These are phyloP conservation scores for Sphaerostilbella broomeana DNA, from an alignment of 2,329 filamentous ascomycete genomes.

Conservation along the genomic window DNA sequence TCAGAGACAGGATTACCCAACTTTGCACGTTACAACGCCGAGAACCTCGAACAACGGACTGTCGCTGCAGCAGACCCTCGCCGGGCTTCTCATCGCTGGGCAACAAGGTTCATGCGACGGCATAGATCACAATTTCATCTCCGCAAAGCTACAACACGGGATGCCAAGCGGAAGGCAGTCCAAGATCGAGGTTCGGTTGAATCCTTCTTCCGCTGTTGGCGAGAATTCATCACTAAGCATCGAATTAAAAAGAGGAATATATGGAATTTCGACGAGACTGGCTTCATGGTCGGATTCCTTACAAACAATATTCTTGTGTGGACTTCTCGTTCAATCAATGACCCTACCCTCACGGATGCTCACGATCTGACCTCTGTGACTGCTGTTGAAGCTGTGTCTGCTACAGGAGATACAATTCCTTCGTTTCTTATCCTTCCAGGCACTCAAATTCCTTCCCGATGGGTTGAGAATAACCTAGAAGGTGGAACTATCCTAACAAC, in stretches of 20 bases:
- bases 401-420: neutral
- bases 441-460: neutral
- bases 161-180: neutral
- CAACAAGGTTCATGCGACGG: neutral
- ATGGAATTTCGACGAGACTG: conserved; percentile 4
- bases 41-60: neutral
- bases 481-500: neutral
- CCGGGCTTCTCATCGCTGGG: neutral
- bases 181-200: neutral
- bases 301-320: neutral
- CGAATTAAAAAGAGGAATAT: conserved; percentile 2
- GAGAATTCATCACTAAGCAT: neutral
- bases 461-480: conserved; percentile 1
- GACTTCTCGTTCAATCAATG: neutral
- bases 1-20: neutral
- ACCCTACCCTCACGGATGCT: conserved; percentile 1
- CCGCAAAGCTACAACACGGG: neutral
- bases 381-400: neutral
- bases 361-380: neutral
- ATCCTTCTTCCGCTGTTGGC: neutral
- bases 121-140: neutral
- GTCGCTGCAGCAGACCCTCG: neutral
- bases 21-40: neutral
- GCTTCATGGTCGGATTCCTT: conserved; percentile 4
- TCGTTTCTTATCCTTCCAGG: neutral